These are phyloP conservation scores for Pleurotus giganteus DNA, from an alignment of 768 basidiomycete genomes.

Conservation along the genomic window DNA sequence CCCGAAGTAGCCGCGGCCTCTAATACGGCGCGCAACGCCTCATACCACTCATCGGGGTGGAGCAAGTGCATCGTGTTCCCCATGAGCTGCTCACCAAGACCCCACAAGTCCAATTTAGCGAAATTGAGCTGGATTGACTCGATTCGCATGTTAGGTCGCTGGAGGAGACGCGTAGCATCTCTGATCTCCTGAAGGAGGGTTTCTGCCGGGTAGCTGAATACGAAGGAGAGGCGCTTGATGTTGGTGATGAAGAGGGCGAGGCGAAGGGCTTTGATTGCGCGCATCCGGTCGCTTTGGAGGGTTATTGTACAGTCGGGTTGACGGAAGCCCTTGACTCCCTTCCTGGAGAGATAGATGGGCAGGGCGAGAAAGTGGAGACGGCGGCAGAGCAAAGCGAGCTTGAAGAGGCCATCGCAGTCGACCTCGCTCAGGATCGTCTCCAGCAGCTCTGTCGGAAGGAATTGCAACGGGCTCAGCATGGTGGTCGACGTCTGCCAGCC, in stretches of 20 bases:
- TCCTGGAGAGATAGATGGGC: slow-evolving; percentile 12
- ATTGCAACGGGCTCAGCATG: neutral
- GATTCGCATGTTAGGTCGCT: neutral
- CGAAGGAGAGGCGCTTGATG: slow-evolving; percentile 10
- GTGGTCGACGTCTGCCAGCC: neutral
- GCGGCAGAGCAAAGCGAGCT: slow-evolving; percentile 19
- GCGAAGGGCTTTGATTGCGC: slow-evolving; percentile 11
- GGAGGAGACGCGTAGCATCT: slow-evolving; percentile 2
- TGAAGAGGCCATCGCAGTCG: slow-evolving; percentile 18
- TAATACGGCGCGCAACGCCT: neutral
- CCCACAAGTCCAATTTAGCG: neutral
- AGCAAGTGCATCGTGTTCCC: slow-evolving; percentile 1
- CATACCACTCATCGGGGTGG: neutral
- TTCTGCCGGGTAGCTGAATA: slow-evolving; percentile 8
- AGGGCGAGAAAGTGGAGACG: slow-evolving; percentile 25
- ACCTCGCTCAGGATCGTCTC: slow-evolving; percentile 20
- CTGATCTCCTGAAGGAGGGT: neutral
- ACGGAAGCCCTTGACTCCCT: slow-evolving; percentile 2
- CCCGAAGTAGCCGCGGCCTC: neutral
- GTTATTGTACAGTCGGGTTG: slow-evolving; percentile 7
- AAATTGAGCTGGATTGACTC: slow-evolving; percentile 3
- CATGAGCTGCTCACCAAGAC: neutral
- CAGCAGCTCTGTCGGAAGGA: slow-evolving; percentile 30
- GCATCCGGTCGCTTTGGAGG: slow-evolving; percentile 7
- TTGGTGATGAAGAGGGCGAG: slow-evolving; percentile 13